These are phyloP conservation scores for Botryotinia narcissicola DNA, from an alignment of 2,329 filamentous ascomycete genomes.

Conservation along the genomic window DNA sequence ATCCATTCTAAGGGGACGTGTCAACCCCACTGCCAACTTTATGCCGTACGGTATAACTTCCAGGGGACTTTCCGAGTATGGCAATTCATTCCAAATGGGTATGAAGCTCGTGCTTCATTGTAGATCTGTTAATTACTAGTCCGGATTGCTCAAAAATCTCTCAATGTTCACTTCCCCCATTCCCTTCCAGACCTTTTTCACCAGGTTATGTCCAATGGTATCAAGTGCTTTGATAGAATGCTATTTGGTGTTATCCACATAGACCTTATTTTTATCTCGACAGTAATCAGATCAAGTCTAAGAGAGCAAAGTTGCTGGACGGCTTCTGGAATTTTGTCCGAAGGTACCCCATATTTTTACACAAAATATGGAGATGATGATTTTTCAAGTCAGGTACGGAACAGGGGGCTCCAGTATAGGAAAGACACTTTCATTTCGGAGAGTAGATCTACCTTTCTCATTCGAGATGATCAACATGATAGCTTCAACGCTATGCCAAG, in stretches of 20 bases:
- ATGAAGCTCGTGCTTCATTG: neutral
- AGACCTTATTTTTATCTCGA: neutral
- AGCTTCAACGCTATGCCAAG: neutral
- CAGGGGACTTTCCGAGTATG: neutral
- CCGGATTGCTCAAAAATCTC: neutral
- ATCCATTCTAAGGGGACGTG: neutral
- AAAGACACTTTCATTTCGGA: conserved; percentile 21
- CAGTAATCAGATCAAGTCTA: neutral
- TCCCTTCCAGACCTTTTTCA: neutral
- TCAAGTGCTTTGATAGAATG: neutral
- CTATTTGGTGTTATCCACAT: neutral
- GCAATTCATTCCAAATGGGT: neutral
- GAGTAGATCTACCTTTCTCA: conserved; percentile 1
- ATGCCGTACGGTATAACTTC: neutral
- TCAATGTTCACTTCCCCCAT: neutral
- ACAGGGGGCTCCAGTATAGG: neutral
- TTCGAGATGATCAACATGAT: conserved; percentile 9
- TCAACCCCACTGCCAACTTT: neutral
- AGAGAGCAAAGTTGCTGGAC: neutral
- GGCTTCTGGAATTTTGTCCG: neutral
- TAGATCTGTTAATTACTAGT: neutral
- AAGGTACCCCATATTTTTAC: conserved; percentile 7
- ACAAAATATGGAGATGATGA: conserved; percentile 9
- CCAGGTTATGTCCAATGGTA: neutral
- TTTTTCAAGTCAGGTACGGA: neutral